Percentiles rank a stretch among this genome's conserved stretches.
These are phyloP conservation scores for Actinomortierella ambigua DNA, from an alignment of 371 early-diverging fungal genomes.

Conservation along the genomic window DNA sequence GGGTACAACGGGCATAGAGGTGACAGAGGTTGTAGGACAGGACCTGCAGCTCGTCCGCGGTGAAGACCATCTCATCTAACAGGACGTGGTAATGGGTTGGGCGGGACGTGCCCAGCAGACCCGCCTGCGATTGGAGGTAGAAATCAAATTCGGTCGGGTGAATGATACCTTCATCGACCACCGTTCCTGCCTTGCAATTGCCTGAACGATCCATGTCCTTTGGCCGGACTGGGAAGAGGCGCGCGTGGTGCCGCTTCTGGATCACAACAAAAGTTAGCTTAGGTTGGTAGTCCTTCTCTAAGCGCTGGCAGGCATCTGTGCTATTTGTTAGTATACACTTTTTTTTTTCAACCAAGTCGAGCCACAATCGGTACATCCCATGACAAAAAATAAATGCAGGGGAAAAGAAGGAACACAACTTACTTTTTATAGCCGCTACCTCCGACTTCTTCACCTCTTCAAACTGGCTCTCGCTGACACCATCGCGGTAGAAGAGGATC, in stretches of 20 bases:
- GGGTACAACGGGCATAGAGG: slow-evolving; percentile 82
- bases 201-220: slow-evolving; percentile 57
- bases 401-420: not conserved
- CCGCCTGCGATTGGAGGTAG: slow-evolving; percentile 83
- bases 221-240: slow-evolving; percentile 70
- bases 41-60: slow-evolving; percentile 69
- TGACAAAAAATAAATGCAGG: too few relatives aligned
- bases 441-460: slow-evolving; percentile 69
- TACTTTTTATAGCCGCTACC: slow-evolving; percentile 62
- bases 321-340: not conserved
- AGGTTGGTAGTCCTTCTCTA: slow-evolving; percentile 71
- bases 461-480: slow-evolving; percentile 83
- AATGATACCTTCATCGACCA: slow-evolving; percentile 74
- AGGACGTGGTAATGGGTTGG: slow-evolving; percentile 86
- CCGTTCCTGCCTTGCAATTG: slow-evolving; percentile 83
- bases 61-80: slow-evolving; percentile 77
- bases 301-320: slow-evolving; percentile 58
- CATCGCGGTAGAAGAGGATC: slow-evolving; percentile 85
- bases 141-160: slow-evolving; percentile 79
- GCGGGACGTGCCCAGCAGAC: slow-evolving; percentile 82
- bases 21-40: slow-evolving; percentile 84
- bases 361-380: too few relatives aligned
- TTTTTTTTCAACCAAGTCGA: slow-evolving; percentile 1
- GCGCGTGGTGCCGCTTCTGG: slow-evolving; percentile 88
- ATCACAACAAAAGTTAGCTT: slow-evolving; percentile 84